phyloP scores from a whole-genome alignment of 768 basidiomycete genomes.

The Termitomyces sp. region DNA sequence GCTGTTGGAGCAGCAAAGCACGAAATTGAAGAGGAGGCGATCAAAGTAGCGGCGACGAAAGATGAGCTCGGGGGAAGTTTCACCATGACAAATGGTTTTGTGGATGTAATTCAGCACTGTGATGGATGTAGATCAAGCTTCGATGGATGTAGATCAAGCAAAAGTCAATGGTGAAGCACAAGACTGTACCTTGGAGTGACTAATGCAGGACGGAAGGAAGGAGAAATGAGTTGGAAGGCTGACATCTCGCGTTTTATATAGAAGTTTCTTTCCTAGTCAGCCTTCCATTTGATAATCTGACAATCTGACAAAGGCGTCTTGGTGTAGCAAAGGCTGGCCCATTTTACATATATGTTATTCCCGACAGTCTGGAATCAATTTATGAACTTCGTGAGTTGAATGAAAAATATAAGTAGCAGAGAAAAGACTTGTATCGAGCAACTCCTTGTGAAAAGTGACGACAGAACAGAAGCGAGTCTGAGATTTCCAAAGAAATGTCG shows the following conservation, averaged over 20 bases:
- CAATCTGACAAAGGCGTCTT: neutral
- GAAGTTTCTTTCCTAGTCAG: neutral
- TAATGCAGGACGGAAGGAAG: constrained; percentile 10
- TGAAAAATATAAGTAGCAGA: neutral
- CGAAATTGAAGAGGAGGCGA: constrained; percentile 44
- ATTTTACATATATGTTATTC: neutral
- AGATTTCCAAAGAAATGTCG: neutral
- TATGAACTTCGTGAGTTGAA: neutral
- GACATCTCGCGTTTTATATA: constrained; percentile 2
- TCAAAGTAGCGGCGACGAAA: constrained; percentile 40
- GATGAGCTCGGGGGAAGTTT: constrained; percentile 43
- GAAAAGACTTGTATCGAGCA: neutral
- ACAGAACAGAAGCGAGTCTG: neutral
- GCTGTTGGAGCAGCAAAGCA: constrained; percentile 37
- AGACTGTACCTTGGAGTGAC: neutral
- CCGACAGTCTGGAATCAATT: neutral
- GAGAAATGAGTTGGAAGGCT: constrained; percentile 3
- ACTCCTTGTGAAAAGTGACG: neutral
- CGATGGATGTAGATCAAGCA: neutral
- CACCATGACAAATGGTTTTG: constrained; percentile 27
- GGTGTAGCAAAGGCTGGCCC: too few relatives aligned
- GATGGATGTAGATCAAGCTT: neutral
- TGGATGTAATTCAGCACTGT: neutral
- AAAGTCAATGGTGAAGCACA: neutral
- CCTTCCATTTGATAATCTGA: neutral